A percentile compares a stretch with the other conserved stretches of the same genome.
Conservation (phyloP, 2,329 filamentous ascomycete genomes). For the Tricladium varicosporioides region DNA sequence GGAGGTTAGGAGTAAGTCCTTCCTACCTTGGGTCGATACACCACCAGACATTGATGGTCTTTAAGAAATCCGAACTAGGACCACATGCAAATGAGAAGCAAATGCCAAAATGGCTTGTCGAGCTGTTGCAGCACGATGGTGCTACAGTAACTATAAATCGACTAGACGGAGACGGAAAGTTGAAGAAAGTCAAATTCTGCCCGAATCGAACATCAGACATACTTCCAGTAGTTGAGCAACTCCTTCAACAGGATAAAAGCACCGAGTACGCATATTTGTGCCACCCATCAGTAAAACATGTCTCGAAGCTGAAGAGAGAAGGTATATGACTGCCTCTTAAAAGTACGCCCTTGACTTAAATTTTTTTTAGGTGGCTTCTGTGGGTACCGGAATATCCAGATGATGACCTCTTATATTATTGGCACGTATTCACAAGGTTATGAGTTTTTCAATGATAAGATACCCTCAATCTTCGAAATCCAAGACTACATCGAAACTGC, state of each 20-base stretch:
- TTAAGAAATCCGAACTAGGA: slow-evolving; percentile 59
- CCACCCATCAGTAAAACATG: slow-evolving; percentile 69
- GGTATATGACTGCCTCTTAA: slow-evolving; percentile 41
- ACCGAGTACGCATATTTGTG: slow-evolving; percentile 78
- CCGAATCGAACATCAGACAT: slow-evolving; percentile 52
- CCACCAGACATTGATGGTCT: slow-evolving; percentile 19
- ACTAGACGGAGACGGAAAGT: slow-evolving; percentile 42
- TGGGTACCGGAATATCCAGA: slow-evolving; percentile 93
- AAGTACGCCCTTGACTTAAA: slow-evolving; percentile 1
- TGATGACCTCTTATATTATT: slow-evolving; percentile 78
- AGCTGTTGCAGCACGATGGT: slow-evolving; percentile 57
- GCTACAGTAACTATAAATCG: slow-evolving; percentile 53
- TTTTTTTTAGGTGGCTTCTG: slow-evolving; percentile 76
- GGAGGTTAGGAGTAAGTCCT: slow-evolving; percentile 35
- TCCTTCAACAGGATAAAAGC: slow-evolving; percentile 62
- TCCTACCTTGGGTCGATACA: slow-evolving; percentile 5
- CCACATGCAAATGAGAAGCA: slow-evolving; percentile 69
- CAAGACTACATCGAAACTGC: slow-evolving; percentile 85
- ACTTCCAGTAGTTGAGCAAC: slow-evolving; percentile 58
- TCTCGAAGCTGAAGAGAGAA: slow-evolving; percentile 79
- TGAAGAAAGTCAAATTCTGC: slow-evolving; percentile 40
- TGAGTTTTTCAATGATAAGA: slow-evolving; percentile 54
- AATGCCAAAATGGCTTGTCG: slow-evolving; percentile 70
- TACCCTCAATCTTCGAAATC: slow-evolving; percentile 77
- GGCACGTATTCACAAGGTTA: slow-evolving; percentile 54